Percentiles rank a stretch among this genome's conserved stretches.
These are phyloP conservation scores for Crassisporium funariophilum DNA, from an alignment of 768 basidiomycete genomes.

Conservation along the genomic window DNA sequence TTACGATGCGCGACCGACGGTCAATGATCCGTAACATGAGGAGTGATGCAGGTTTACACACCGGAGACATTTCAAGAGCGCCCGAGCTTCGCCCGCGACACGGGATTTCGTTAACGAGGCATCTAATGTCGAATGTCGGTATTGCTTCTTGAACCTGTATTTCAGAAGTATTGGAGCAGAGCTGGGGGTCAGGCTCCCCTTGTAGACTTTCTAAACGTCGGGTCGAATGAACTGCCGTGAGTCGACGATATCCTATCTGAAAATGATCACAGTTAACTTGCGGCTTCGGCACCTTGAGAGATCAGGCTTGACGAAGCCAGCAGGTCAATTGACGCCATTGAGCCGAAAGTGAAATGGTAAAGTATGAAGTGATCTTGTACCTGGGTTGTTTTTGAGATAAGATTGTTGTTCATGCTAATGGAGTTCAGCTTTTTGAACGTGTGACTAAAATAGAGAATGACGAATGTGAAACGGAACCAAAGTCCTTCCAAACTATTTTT, in stretches of 20 bases:
- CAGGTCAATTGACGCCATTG: conserved; percentile 32
- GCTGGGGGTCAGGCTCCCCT: conserved; percentile 42
- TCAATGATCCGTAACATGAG: background rate
- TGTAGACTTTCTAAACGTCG: conserved; percentile 68
- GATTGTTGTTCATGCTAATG: too few species aligned
- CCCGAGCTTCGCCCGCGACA: conserved; percentile 83
- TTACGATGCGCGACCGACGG: conserved; percentile 13
- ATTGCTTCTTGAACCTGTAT: conserved; percentile 88
- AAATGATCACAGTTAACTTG: conserved; percentile 51
- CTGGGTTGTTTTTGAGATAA: too few species aligned
- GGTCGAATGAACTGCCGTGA: conserved; percentile 33
- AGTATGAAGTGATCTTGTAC: too few species aligned
- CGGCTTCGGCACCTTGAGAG: conserved; percentile 85
- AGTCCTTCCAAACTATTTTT: too few species aligned
- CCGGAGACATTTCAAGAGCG: conserved; percentile 80
- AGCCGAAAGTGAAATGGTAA: too few species aligned
- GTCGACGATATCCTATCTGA: conserved; percentile 19
- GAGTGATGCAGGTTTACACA: conserved; percentile 29
- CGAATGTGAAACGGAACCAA: too few species aligned
- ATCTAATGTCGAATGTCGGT: conserved; percentile 86
- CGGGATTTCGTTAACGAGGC: conserved; percentile 74
- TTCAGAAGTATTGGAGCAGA: conserved; percentile 66
- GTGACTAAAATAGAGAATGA: too few species aligned
- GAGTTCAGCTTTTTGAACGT: too few species aligned
- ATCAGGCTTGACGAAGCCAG: conserved; percentile 51